Base-by-base conservation (phyloP, 2,329 filamentous ascomycete species). In the Seiridium unicorne region DNA sequence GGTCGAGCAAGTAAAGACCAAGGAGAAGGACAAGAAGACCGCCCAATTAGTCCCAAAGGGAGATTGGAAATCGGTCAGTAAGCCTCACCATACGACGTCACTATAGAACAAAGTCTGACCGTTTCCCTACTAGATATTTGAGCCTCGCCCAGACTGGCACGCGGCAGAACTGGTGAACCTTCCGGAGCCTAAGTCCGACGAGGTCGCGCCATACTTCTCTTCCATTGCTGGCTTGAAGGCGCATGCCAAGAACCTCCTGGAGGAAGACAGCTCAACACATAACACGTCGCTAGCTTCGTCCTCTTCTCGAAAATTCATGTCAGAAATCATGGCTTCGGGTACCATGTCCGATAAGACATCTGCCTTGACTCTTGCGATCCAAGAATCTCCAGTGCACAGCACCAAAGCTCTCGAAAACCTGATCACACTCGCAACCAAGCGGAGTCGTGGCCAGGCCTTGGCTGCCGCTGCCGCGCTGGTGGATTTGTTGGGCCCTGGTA, bases 331-430 rank as follows among this genome's bases (percentile, higher is more conserved):
- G 91, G 82, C 92, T 8, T 96, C 93, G 1, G 95, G 95, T 81
- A 99, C 96, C 8, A 85, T 98, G 67, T 96, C 93, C 59, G 95
- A 99, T 74, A 98, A 97, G 74, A 90, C 98, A 48, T 99, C 95
- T 3, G 96, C 95, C 3, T 81, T 99, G 70, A 99, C 95, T 4
- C 81, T 99, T 66, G 90, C 95, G 59, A 88, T 97, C 10, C 96
- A 99, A 78, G 95, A 99, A 75, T 98, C 96, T 7, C 95, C 95
- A 18, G 79, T 98, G 56, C 95, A 99, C 75, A 98, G 93, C 63
- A 89, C 87, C 64, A 94, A 95, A 71, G 90, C 93, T 0, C 88
- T 98, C 63, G 94, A 98, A 68, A 92, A 87, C 63, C 80, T 99
- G 51, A 81, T 98, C 65, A 84, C 79, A 1, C 78, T 99, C 48